phyloP scores from a whole-genome alignment of 805 yeast species.

The Pichia cabralensis region DNA sequence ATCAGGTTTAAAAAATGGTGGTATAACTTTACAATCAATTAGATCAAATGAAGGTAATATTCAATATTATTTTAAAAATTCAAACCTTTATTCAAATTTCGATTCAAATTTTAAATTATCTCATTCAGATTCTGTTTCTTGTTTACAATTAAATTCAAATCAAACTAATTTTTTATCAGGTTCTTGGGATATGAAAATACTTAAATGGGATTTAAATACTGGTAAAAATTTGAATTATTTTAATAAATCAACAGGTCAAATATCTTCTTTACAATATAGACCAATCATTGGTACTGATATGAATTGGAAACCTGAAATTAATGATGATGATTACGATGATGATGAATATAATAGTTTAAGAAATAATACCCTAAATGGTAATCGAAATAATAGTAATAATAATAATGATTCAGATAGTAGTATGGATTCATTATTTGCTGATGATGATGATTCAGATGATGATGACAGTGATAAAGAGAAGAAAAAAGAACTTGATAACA shows the following conservation, averaged over 20 bases:
- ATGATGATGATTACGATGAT: conserved; percentile 9
- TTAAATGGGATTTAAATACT: conserved; percentile 78
- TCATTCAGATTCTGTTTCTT: conserved; percentile 71
- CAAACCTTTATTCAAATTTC: no score
- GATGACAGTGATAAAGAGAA: conserved; percentile 11
- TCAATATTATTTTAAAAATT: conserved; percentile 54
- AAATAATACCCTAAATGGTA: no score
- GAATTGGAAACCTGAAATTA: conserved; percentile 6
- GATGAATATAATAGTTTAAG: no score
- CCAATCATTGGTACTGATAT: conserved; percentile 45
- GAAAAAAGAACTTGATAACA: conserved; percentile 10
- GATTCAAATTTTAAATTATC: conserved; percentile 15
- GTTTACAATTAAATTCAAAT: conserved; percentile 46
- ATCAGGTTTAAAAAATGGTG: conserved; percentile 77
- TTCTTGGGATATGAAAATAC: conserved; percentile 77
- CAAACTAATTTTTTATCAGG: conserved; percentile 70
- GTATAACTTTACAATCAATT: conserved; percentile 74
- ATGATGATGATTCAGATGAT: conserved; percentile 29
- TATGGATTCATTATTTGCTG: conserved; percentile 39
- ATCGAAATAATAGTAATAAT: no score
- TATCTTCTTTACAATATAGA: conserved; percentile 64
- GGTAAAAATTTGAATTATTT: conserved; percentile 47
- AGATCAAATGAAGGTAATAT: conserved; percentile 75
- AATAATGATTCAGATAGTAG: no score
- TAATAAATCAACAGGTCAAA: conserved; percentile 61